Evolutionary conservation across 139 green algal genomes (phyloP), one percentile per base, ranked within the genome.

Genomic region (Haematococcus sp.): DNA sequence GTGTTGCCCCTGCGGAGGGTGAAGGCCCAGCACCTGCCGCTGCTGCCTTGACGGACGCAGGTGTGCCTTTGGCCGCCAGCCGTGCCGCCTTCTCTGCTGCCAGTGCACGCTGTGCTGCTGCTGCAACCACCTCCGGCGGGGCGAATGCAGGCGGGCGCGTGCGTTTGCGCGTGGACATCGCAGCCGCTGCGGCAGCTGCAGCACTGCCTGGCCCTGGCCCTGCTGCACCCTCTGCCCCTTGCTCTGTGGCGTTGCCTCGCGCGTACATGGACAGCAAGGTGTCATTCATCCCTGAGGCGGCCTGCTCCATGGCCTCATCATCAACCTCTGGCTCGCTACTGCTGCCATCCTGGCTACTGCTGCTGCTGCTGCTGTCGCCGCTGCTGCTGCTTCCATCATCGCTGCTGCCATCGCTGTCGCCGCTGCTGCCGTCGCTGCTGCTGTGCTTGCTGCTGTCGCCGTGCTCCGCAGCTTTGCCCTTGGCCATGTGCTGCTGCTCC

Each of bases 241-340:
- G 40, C 67, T 77, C 28, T 43, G 28, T 65, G 30, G 61, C 13
- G n/a, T 27, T 69, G 61, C 17, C 17, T 30, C 52, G 63, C 23
- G 78, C 79, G 66, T 91, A 91, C 73, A 91, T 82, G 59, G 71
- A 83, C n/a, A 91, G 67, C 34, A 91, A 68, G 2, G 75, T 83
- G 43, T 54, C 76, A 60, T 90, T 91, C 46, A 91, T 77, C 43
- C 77, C 74, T 3, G 25, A 58, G 30, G 73, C 22, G 17, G 68
- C 16, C 44, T 35, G 27, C 75, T 32, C 17, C 44, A 33, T 7
- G 20, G 9, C 34, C 20, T 55, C 58, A 28, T 33, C 56, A 23
- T 75, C 65, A 4, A 79, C 52, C 40, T 71, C 68, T 20, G 35
- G 76, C 56, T 76, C 54, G 34, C 61, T 43, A 44, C 77, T 74